Conservation (phyloP, 495 filamentous ascomycete genomes). For the Penicillium atrosanguineum region DNA sequence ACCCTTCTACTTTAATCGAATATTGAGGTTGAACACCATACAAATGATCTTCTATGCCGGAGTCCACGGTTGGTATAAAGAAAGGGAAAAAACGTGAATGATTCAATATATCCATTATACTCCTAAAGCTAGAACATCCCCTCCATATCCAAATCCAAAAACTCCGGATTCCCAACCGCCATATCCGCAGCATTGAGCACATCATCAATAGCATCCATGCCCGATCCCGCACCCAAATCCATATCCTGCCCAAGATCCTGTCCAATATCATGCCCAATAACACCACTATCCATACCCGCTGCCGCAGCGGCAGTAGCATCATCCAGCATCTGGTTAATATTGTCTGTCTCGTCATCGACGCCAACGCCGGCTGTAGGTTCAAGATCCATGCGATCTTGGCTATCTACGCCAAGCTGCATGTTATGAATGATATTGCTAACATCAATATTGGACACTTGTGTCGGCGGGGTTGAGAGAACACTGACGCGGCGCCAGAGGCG, state of each 20-base stretch:
- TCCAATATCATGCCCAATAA: constrained; percentile 31
- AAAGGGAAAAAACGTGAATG: no score
- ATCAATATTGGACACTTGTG: constrained; percentile 41
- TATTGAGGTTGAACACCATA: no score
- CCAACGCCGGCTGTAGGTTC: constrained; percentile 21
- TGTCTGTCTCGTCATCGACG: constrained; percentile 27
- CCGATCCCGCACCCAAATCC: constrained; percentile 5
- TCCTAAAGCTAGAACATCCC: constrained; percentile 35
- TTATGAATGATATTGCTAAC: constrained; percentile 43
- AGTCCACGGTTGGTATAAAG: no score
- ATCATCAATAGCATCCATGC: constrained; percentile 47
- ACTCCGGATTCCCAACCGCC: constrained; percentile 48
- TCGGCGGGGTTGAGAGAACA: constrained; percentile 45
- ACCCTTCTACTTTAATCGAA: not conserved
- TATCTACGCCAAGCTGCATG: constrained; percentile 39
- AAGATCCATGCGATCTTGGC: constrained; percentile 35
- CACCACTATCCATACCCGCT: constrained; percentile 26
- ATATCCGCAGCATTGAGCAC: constrained; percentile 48
- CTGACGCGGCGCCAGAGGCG: constrained; percentile 75
- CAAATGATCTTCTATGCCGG: no score
- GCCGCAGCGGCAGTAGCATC: constrained; percentile 40
- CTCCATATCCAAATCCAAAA: constrained; percentile 50
- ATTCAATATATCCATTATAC: not conserved
- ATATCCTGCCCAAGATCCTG: constrained; percentile 11
- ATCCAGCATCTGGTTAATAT: constrained; percentile 49